These are phyloP conservation scores for Podila minutissima DNA, from an alignment of 192 early-diverging fungal genomes.

Conservation along the genomic window DNA sequence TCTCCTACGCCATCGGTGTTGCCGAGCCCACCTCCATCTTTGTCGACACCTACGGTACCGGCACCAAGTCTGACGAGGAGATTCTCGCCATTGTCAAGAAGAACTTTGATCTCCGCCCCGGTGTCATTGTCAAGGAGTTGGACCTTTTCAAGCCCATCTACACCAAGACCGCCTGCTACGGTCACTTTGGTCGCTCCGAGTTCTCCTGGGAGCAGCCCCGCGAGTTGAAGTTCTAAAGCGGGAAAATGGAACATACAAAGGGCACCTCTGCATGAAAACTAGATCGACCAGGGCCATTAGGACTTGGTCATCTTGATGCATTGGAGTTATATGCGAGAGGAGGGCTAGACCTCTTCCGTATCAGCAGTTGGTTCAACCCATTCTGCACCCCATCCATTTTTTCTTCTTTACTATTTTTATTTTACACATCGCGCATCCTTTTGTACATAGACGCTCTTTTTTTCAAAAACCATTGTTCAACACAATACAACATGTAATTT, in stretches of 20 bases:
- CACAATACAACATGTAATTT: conserved; percentile 5
- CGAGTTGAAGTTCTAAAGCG: conserved; percentile 1
- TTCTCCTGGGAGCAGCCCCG: conserved; percentile 4
- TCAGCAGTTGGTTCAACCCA: conserved; percentile 2
- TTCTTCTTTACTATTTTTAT: background rate
- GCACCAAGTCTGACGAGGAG: conserved; percentile 88
- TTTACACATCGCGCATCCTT: background rate
- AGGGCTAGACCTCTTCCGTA: too few relatives aligned
- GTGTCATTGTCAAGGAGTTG: conserved; percentile 98
- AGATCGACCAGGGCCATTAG: background rate
- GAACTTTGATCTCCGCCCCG: conserved; percentile 99
- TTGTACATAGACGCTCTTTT: background rate
- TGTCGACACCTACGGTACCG: conserved; percentile 97
- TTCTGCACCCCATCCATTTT: conserved; percentile 1
- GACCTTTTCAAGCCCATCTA: conserved; percentile 99
- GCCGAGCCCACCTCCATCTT: conserved; percentile 96
- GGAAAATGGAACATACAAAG: background rate
- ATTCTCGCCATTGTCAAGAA: conserved; percentile 94
- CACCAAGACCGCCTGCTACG: conserved; percentile 96
- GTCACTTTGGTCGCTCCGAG: conserved; percentile 48
- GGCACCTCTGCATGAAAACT: background rate
- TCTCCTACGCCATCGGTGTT: conserved; percentile 99
- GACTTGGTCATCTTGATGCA: background rate
- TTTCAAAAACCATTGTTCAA: background rate
- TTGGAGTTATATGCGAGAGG: too few relatives aligned